Percentiles rank a stretch among this genome's conserved stretches.
These are phyloP conservation scores for Aureobasidium subglaciale DNA, from an alignment of 2,329 filamentous ascomycete genomes.

Conservation along the genomic window DNA sequence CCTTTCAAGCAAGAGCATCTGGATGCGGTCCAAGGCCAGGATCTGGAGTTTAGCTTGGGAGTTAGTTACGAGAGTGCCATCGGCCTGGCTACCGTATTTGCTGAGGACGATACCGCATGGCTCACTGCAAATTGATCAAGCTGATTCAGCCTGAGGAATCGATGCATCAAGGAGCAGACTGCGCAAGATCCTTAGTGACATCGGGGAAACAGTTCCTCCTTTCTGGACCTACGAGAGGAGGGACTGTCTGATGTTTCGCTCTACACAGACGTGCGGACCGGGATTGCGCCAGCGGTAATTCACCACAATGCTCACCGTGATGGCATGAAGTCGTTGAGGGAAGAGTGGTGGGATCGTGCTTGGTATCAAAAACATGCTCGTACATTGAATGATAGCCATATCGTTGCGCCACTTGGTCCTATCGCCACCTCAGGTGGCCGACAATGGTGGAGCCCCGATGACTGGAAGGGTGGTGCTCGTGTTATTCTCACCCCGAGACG, in stretches of 20 bases:
- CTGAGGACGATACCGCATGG: conserved; percentile 24
- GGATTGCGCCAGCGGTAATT: conserved; percentile 16
- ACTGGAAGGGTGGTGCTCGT: neutral
- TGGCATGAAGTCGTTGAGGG: conserved; percentile 6
- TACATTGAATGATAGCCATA: conserved; percentile 12
- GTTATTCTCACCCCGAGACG: conserved; percentile 4
- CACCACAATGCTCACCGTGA: conserved; percentile 11
- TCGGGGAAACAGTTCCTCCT: conserved; percentile 14
- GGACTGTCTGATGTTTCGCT: conserved; percentile 15
- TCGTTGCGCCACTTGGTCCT: conserved; percentile 17
- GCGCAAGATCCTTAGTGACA: conserved; percentile 19
- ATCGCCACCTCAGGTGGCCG: conserved; percentile 32
- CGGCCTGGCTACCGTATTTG: conserved; percentile 23
- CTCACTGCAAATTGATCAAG: conserved; percentile 19
- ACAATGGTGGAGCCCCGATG: conserved; percentile 5
- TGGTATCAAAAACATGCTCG: conserved; percentile 17
- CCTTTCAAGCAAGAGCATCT: conserved; percentile 19
- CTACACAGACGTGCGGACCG: conserved; percentile 16
- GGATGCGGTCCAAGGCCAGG: conserved; percentile 27
- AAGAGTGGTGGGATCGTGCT: conserved; percentile 11
- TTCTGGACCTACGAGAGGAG: conserved; percentile 16
- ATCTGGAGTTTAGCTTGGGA: conserved; percentile 27
- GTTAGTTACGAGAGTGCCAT: conserved; percentile 24
- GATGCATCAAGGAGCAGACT: conserved; percentile 16
- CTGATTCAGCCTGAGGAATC: conserved; percentile 14